Percentiles rank a stretch among this genome's conserved stretches.
Conservation (phyloP, 2,329 filamentous ascomycete genomes). For the Curvularia eragrostidis region DNA sequence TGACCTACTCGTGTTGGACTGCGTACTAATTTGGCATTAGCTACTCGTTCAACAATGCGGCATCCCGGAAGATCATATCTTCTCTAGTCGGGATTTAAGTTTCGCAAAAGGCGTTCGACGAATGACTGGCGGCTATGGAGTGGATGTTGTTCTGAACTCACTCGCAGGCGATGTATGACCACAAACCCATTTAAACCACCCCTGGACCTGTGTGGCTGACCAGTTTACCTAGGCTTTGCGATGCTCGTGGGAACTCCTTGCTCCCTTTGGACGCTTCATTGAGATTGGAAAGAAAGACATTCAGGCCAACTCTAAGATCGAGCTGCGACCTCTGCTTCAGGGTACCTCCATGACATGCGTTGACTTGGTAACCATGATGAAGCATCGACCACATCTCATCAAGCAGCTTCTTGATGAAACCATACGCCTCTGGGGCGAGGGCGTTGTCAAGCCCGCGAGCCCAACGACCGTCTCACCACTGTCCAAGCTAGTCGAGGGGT, state of each 20-base stretch:
- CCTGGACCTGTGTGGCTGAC: neutral
- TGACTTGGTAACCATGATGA: constrained; percentile 9
- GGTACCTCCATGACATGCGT: constrained; percentile 11
- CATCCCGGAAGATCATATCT: constrained; percentile 38
- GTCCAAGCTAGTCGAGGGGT: constrained; percentile 4
- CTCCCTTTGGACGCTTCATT: constrained; percentile 27
- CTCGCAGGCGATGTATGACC: constrained; percentile 6
- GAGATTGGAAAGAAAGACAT: constrained; percentile 26
- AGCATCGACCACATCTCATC: neutral
- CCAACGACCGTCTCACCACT: constrained; percentile 4
- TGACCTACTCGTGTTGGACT: constrained; percentile 5
- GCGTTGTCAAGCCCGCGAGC: constrained; percentile 1
- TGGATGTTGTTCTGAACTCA: constrained; percentile 8
- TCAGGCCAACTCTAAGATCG: constrained; percentile 12
- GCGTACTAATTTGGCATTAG: neutral
- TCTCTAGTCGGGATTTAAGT: constrained; percentile 14
- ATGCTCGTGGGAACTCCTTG: constrained; percentile 55
- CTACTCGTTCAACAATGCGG: constrained; percentile 3
- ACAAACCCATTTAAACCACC: neutral
- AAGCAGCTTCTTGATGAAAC: constrained; percentile 1
- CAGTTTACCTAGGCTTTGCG: constrained; percentile 17
- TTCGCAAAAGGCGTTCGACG: neutral
- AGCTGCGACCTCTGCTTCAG: constrained; percentile 12
- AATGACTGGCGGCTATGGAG: neutral
- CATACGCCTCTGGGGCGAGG: constrained; percentile 3